Evolutionary conservation across 2,329 filamentous ascomycete genomes (phyloP), one percentile per base, ranked within the genome.

Genomic region (Cytospora piceae): DNA sequence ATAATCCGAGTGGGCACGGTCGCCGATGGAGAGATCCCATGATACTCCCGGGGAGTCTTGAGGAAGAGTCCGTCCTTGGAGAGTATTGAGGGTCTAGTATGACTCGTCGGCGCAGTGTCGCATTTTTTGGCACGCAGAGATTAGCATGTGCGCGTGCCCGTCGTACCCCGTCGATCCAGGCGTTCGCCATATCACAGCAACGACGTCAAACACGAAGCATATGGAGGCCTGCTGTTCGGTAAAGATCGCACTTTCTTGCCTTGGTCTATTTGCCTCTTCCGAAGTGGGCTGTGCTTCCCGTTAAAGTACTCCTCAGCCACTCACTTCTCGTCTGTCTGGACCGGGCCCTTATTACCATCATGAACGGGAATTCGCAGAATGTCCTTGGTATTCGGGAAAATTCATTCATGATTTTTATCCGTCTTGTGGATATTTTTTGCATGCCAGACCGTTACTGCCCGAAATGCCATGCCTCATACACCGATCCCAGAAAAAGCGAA

Each of bases 401-500:
- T 63, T 68, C 63, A 66, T 66, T 68, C 66, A 61, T 68, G 66
- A 68, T 61, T 68, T 57, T 65, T 66, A 68, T 68, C 66, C 66
- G 46, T 66, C 61, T 68, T 63, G 61, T 65, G 64, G 60, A 63
- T 63, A 52, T 66, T 66, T 65, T 62, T 67, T 63, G 66, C 66
- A 66, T 54, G 63, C 64, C 66, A 68, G 63, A 68, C 66, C 66
- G 63, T 65, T 56, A 66, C 66, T 68, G 66, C 59, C 66, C 66
- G 66, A 63, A 66, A 68, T 68, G 66, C 66, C 66, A 68, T 68
- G 66, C 66, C 66, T 68, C 63, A 63, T 68, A 68, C 66, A 68
- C 63, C 66, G 63, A 64, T 68, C 66, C 66, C 63, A 68, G 66
- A 68, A 67, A 67, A 67, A 67, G 66, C 66, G 66, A 67, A 67